Percentiles rank a stretch among this genome's conserved stretches.
Conservation (phyloP, 139 green algal species). For the Spirogloea muscicola region DNA sequence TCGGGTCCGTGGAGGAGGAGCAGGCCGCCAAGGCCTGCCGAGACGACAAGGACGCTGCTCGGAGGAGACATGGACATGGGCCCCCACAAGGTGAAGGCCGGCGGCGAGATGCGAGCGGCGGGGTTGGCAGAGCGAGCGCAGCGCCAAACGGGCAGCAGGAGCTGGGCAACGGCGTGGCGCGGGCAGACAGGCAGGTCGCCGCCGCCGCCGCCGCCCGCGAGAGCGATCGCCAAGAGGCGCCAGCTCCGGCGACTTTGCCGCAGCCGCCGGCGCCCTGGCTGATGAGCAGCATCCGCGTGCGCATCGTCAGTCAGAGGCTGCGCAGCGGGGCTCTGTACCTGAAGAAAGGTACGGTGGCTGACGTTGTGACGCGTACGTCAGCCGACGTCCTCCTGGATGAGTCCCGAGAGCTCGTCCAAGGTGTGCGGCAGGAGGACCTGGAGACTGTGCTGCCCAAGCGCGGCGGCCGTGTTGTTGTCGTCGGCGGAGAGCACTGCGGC, state of each 20-base stretch:
- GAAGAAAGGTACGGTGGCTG: slow-evolving; percentile 52
- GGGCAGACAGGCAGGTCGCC: too few relatives aligned
- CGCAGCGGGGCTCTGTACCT: slow-evolving; percentile 46
- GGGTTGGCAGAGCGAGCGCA: too few relatives aligned
- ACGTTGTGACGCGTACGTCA: slow-evolving; percentile 42
- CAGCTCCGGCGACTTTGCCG: too few relatives aligned
- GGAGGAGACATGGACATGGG: too few relatives aligned
- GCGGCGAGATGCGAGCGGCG: too few relatives aligned
- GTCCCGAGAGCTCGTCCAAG: slow-evolving; percentile 10
- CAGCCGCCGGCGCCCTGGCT: slow-evolving; percentile 52
- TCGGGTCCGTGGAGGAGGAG: slow-evolving; percentile 36
- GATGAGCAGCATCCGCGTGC: slow-evolving; percentile 42
- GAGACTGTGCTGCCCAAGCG: slow-evolving; percentile 52
- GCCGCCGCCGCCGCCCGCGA: too few relatives aligned
- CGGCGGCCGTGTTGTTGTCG: slow-evolving; percentile 43
- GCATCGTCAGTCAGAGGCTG: slow-evolving; percentile 51
- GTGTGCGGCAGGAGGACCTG: slow-evolving; percentile 36
- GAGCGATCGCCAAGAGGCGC: too few relatives aligned
- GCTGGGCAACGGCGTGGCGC: too few relatives aligned
- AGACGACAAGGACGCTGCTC: too few relatives aligned
- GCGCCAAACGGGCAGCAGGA: too few relatives aligned
- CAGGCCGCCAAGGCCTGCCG: slow-evolving; percentile 4
- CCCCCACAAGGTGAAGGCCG: too few relatives aligned
- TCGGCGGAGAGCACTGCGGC: slow-evolving; percentile 36
- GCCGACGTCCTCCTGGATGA: slow-evolving; percentile 33